A percentile compares a stretch with the other conserved stretches of the same genome.
Evolutionary conservation across 805 yeast species (phyloP).

Genomic region (Kregervanrija pseudodelftensis): DNA sequence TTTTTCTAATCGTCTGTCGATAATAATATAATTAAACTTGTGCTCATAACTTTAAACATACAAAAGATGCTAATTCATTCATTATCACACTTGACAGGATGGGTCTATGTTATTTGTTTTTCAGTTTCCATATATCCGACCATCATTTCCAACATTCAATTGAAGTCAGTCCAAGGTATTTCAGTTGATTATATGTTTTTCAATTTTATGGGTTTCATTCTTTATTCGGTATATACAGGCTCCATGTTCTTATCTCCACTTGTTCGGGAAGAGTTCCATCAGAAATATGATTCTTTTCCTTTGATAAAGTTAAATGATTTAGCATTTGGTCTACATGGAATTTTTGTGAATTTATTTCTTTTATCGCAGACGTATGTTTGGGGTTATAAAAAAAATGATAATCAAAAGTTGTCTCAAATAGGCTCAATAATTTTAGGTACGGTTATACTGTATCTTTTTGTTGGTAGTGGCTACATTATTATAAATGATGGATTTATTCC

Average conservation of each 20-base stretch:
- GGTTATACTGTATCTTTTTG: slow-evolving; percentile 10
- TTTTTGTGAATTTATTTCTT: slow-evolving; percentile 21
- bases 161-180: slow-evolving; percentile 29
- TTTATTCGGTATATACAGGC: slow-evolving; percentile 26
- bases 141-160: slow-evolving; percentile 23
- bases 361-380: slow-evolving; percentile 28
- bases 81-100: slow-evolving; percentile 15
- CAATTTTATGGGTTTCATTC: slow-evolving; percentile 26
- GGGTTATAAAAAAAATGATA: slow-evolving; percentile 28
- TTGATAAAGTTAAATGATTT: slow-evolving; percentile 27
- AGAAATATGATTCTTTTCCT: slow-evolving; percentile 22
- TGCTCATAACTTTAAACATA: too few species aligned
- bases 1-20: too few species aligned
- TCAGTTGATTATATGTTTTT: slow-evolving; percentile 29
- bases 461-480: slow-evolving; percentile 12
- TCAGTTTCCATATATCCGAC: slow-evolving; percentile 28
- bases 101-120: slow-evolving; percentile 26
- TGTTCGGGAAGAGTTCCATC: slow-evolving; percentile 24
- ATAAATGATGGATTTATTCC: slow-evolving; percentile 6
- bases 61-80: too few species aligned
- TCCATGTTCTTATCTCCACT: slow-evolving; percentile 14
- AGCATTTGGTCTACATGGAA: slow-evolving; percentile 25
- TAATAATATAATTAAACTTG: too few species aligned
- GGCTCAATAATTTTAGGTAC: slow-evolving; percentile 17
- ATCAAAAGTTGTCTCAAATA: slow-evolving; percentile 19